Evolutionary conservation across 2,329 filamentous ascomycete species (phyloP).

Genomic region (Neofusicoccum sp.): DNA sequence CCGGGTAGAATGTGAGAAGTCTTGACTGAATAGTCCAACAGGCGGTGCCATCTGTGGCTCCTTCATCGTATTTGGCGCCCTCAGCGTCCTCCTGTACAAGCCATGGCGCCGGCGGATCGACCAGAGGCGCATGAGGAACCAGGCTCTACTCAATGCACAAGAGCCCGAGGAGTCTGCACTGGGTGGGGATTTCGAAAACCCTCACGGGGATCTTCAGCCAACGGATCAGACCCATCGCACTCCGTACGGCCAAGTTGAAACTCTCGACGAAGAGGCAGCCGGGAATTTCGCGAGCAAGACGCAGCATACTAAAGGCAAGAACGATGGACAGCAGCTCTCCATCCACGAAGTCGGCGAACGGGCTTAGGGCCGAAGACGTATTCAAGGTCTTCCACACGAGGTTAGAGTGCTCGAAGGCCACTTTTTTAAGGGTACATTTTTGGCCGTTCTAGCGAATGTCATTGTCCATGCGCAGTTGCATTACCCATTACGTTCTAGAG

Average conservation of each 20-base stretch:
- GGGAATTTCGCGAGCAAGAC: background rate
- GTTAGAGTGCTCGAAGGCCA: background rate
- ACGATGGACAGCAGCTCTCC: background rate
- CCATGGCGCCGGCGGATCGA: slow-evolving; percentile 71
- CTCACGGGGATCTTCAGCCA: too few species aligned
- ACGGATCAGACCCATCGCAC: too few species aligned
- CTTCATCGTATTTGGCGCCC: slow-evolving; percentile 73
- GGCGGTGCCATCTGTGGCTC: slow-evolving; percentile 76
- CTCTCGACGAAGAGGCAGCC: background rate
- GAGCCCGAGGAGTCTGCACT: slow-evolving; percentile 29
- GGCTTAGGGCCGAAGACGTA: background rate
- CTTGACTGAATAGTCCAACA: too few species aligned
- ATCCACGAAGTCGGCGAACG: background rate
- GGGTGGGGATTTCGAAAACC: background rate
- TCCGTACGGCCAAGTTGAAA: background rate
- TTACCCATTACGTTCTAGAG: slow-evolving; percentile 7
- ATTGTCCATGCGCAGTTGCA: background rate
- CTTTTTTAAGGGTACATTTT: background rate
- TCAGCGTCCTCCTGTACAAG: slow-evolving; percentile 72
- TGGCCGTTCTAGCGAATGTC: background rate
- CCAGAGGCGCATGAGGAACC: slow-evolving; percentile 22
- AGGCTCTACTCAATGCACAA: slow-evolving; percentile 21
- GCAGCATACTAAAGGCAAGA: background rate
- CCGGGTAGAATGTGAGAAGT: too few species aligned
- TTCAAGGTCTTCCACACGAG: background rate